phyloP scores from a whole-genome alignment of 2,329 filamentous ascomycete genomes.

The Sclerotinia glacialis region DNA sequence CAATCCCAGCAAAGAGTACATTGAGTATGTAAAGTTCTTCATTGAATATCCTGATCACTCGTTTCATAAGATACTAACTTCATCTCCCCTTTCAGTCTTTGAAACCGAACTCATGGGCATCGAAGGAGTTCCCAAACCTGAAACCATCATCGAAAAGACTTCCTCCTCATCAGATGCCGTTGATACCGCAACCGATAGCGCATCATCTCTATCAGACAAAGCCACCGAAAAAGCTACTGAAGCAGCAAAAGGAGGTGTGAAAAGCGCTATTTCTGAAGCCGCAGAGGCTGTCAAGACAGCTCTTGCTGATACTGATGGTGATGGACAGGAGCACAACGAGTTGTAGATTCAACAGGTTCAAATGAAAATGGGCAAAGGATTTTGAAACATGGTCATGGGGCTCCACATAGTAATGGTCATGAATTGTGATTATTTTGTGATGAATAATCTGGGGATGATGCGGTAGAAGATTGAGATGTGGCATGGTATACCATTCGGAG shows the following conservation, averaged over 20 bases:
- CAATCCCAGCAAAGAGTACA: conserved; percentile 79
- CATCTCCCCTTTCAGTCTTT: conserved; percentile 58
- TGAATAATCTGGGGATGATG: neutral
- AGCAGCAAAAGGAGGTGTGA: conserved; percentile 36
- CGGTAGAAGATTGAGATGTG: neutral
- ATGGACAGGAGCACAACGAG: conserved; percentile 58
- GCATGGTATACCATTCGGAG: neutral
- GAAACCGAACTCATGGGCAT: conserved; percentile 89
- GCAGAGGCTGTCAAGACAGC: conserved; percentile 53
- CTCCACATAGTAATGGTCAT: conserved; percentile 20
- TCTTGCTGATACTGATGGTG: conserved; percentile 53
- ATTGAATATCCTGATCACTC: neutral
- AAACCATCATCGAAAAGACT: conserved; percentile 17
- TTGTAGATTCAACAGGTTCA: conserved; percentile 44
- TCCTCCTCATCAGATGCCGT: conserved; percentile 29
- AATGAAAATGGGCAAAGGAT: conserved; percentile 2
- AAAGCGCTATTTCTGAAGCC: conserved; percentile 50
- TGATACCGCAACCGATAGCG: conserved; percentile 34
- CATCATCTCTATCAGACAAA: conserved; percentile 32
- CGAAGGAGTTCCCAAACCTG: conserved; percentile 55
- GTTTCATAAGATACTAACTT: conserved; percentile 9
- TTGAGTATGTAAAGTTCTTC: conserved; percentile 53
- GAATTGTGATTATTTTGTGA: conserved; percentile 15
- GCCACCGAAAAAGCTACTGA: conserved; percentile 23
- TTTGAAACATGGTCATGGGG: conserved; percentile 21